Evolutionary conservation across 1,139 yeast species (phyloP).

Genomic region (Scheffersomyces lignicola): DNA sequence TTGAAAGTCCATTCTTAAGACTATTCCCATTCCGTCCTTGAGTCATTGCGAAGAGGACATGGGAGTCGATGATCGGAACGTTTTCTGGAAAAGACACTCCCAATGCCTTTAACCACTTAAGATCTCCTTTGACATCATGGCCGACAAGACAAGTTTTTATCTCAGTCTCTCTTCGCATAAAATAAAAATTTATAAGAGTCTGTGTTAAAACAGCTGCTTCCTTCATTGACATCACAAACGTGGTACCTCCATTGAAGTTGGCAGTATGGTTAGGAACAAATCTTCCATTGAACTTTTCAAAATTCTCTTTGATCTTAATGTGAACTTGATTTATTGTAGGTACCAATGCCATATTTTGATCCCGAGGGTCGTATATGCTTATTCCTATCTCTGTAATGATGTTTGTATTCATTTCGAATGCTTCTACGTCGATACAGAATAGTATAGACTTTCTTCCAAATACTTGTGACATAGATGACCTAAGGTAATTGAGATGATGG

Average conservation of each 20-base stretch:
- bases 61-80: constrained; percentile 51
- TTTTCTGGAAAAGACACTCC: constrained; percentile 48
- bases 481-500: not conserved
- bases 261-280: constrained; percentile 64
- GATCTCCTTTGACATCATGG: constrained; percentile 65
- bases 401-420: constrained; percentile 51
- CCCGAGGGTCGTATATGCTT: constrained; percentile 62
- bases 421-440: constrained; percentile 65
- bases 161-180: constrained; percentile 15
- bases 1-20: constrained; percentile 51
- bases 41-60: constrained; percentile 35
- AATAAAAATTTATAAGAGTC: constrained; percentile 42
- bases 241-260: constrained; percentile 56
- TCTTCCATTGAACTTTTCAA: constrained; percentile 49
- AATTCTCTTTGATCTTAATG: constrained; percentile 53
- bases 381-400: constrained; percentile 68
- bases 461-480: constrained; percentile 12
- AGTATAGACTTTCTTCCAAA: constrained; percentile 37
- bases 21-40: constrained; percentile 39
- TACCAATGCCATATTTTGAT: constrained; percentile 33
- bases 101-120: constrained; percentile 48
- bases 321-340: constrained; percentile 56
- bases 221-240: constrained; percentile 39
- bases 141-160: constrained; percentile 54
- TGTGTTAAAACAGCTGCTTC: constrained; percentile 43